A percentile compares a stretch with the other conserved stretches of the same genome.
Evolutionary conservation across 441 rosid genomes (phyloP).

Genomic region (Populus hybrid): DNA sequence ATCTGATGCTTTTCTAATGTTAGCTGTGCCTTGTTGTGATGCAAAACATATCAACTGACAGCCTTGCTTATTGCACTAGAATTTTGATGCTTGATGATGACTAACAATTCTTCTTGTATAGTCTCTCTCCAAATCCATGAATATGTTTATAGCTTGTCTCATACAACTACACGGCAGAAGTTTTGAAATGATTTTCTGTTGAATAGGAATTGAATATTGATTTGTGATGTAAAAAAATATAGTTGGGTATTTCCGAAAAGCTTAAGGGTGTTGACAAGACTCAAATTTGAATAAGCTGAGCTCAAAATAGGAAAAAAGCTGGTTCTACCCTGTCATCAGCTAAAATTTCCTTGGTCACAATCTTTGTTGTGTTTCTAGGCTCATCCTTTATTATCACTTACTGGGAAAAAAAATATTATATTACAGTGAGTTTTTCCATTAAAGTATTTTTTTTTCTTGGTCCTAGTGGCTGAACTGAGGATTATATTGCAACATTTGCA

Average conservation of each 20-base stretch:
- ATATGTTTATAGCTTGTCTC: not conserved
- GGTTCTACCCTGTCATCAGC: not conserved
- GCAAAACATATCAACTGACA: slow-evolving; percentile 1
- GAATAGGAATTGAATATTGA: slow-evolving; percentile 6
- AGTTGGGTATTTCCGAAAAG: not conserved
- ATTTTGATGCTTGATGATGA: not conserved
- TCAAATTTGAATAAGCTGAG: not conserved
- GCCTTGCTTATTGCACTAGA: not conserved
- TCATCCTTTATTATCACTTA: not conserved
- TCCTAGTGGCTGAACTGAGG: not conserved
- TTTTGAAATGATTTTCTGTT: not conserved
- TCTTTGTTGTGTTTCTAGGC: not conserved
- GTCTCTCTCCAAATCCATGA: slow-evolving; percentile 5
- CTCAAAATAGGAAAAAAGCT: not conserved
- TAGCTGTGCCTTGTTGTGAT: not conserved
- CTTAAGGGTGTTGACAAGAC: not conserved
- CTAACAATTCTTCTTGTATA: not conserved
- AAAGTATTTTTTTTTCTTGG: not conserved
- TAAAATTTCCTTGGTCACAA: not conserved
- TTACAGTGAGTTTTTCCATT: too few species aligned
- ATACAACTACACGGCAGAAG: not conserved
- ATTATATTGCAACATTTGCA: not conserved
- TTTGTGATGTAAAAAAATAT: not conserved
- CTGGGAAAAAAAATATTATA: too few species aligned
- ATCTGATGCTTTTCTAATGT: not conserved